Evolutionary conservation across 345 rosid species (phyloP), one percentile per base, ranked within the genome.

Genomic region (Chamaenerion angustifolium): DNA sequence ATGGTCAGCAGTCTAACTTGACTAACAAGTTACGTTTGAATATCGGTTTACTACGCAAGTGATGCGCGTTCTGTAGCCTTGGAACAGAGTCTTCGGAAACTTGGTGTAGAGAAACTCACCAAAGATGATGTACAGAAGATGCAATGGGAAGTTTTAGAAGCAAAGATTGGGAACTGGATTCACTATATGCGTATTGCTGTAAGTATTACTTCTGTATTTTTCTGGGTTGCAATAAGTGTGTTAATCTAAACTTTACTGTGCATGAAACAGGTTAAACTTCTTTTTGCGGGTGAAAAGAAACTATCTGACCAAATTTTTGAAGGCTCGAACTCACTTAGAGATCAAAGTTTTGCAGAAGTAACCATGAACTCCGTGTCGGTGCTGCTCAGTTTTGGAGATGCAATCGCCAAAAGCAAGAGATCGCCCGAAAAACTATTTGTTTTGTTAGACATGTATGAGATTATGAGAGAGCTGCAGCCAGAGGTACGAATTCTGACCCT

Each of bases 101-200:
- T 93, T 55, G 99, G 96, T 12, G 94, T 88, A 52, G 99, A 93
- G 65, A 93, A 84, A 64, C 86, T 88, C 53, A 82, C 81, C 68
- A 92, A 88, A 68, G 96, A 92, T 56, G 96, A 88, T 60, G 94
- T 87, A 48, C 99, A 92, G 73, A 92, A 68, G 77, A 80, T 92
- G 99, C 99, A 79, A 42, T 88, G 99, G 99, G 96, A 92, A 58
- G 95, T 82, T 62, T 69, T 92, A 68, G 96, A 92, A 70, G 89
- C 96, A 18, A 92, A 92, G 71, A 92, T 92, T 49, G 96, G 88
- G 64, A 86, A 83, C 46, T 90, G 98, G 98, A 86, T 86, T 61
- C 96, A 83, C 70, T 81, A 78, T 63, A 86, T 92, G 99, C 75
- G 96, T 46, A 84, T 92, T 64, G 77, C 96, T 16, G 98, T 92